Base-by-base conservation (phyloP, 1,284 basidiomycete genomes). In the Puccinia horiana region DNA sequence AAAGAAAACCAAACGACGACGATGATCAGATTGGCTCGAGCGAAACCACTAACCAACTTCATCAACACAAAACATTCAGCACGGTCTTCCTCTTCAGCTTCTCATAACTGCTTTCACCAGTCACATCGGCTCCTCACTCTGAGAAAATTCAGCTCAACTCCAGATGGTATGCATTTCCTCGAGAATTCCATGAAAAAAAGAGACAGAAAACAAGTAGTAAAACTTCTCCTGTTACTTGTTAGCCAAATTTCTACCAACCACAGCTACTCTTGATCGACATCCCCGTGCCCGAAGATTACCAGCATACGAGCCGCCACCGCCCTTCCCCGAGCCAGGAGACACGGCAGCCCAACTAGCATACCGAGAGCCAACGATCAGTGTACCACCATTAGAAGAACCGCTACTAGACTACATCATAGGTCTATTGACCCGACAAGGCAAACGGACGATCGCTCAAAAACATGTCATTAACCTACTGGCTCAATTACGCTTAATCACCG, bases 361-460 rank as follows among this genome's bases (percentile, higher is more conserved):
- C 44, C 78, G 78, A 72, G 78, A 81, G 20, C 80, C 80, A 37
- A 23, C 44, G 23, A 47, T 75, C 20, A 75, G 72, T 54, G 72
- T 81, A 49, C 80, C 80, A 35, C 80, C 80, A 44, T 35, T 75
- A n/a, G 72, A 81, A 23, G 69, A 81, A 40, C 80, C 80, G 8
- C 37, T 81, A 44, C 52, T 81, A 18, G 35, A 49, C 40, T 81
- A 81, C 40, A 63, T 81, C 52, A 75, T 63, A 11, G 80, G 80
- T 0, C 32, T 81, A 52, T 75, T 81, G 32, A 81, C 69, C 56
- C 56, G 80, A 12, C 72, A 81, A 29, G 80, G 80, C 3, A 81
- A 81, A 76, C 70, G 70, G 37, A 75, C 61, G 29, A 81, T 75
- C 26, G 80, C 80, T 26, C 80, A 81, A 63, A 75, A 74, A 65